Evolutionary conservation across 768 basidiomycete genomes (phyloP).

Genomic region (Asterophora lycoperdoides): DNA sequence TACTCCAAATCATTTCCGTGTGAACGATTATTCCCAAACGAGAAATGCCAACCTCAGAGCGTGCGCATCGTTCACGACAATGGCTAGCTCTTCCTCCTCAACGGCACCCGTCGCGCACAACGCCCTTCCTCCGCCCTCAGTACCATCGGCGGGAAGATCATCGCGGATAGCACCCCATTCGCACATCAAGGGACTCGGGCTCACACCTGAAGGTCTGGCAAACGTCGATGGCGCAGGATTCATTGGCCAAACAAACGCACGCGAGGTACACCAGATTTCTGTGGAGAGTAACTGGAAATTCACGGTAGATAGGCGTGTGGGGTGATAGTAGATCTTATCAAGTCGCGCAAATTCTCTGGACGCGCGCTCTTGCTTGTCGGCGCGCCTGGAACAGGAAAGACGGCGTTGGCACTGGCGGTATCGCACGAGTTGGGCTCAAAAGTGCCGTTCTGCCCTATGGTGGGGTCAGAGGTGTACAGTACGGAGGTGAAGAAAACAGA

Average conservation of each 20-base stretch:
- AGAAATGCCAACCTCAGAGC: background rate
- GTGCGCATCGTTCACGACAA: constrained; percentile 1
- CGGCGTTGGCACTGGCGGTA: constrained; percentile 92
- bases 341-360: constrained; percentile 90
- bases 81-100: constrained; percentile 36
- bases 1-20: too few species aligned
- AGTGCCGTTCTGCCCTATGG: constrained; percentile 98
- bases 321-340: constrained; percentile 83
- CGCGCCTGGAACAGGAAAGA: constrained; percentile 97
- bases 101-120: constrained; percentile 65
- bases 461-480: constrained; percentile 94
- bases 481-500: constrained; percentile 99
- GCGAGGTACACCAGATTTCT: constrained; percentile 60
- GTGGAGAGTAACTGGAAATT: background rate
- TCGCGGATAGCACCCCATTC: constrained; percentile 89
- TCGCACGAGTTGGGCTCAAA: constrained; percentile 92
- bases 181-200: constrained; percentile 94
- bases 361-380: constrained; percentile 90
- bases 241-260: constrained; percentile 83
- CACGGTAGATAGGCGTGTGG: constrained; percentile 71
- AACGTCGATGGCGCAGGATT: constrained; percentile 75
- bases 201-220: constrained; percentile 81
- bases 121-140: constrained; percentile 65
- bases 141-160: constrained; percentile 56
- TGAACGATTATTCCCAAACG: background rate